These are phyloP conservation scores for Hanseniaspora mollemarum DNA, from an alignment of 805 yeast species.

Conservation along the genomic window DNA sequence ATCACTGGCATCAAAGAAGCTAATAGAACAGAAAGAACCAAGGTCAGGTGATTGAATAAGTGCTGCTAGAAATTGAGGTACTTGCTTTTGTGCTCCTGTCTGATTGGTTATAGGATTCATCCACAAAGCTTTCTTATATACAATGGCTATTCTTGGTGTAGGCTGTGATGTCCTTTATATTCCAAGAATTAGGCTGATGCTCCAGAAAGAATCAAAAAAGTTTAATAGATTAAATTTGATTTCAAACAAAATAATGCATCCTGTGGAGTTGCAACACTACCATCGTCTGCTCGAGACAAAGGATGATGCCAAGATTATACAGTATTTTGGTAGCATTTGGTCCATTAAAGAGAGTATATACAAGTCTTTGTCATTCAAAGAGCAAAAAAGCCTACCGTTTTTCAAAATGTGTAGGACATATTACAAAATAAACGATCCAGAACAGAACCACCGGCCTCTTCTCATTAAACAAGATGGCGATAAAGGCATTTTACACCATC, in stretches of 20 bases:
- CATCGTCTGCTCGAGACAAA: not conserved
- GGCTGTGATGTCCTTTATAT: constrained; percentile 11
- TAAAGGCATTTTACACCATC: not conserved
- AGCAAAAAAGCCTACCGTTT: not conserved
- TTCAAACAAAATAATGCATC: constrained; percentile 8
- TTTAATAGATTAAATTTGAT: not conserved
- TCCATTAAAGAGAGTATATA: constrained; percentile 7
- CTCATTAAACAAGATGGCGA: not conserved
- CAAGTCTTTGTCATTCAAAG: constrained; percentile 3
- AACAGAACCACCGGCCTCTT: constrained; percentile 3
- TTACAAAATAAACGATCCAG: constrained; percentile 1
- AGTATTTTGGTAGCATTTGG: constrained; percentile 7
- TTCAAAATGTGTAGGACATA: not conserved
- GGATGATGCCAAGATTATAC: not conserved
- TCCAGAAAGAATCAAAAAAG: not conserved
- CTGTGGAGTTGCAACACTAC: not conserved
- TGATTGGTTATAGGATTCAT: too few relatives aligned
- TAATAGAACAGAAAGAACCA: too few relatives aligned
- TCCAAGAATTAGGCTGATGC: constrained; percentile 3
- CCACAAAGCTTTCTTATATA: too few relatives aligned
- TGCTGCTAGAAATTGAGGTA: too few relatives aligned
- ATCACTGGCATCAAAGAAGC: too few relatives aligned
- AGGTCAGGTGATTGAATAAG: too few relatives aligned
- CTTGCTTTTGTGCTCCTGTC: too few relatives aligned
- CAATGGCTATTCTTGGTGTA: constrained; percentile 2